These are phyloP conservation scores for Colletotrichum aenigma DNA, from an alignment of 2,329 filamentous ascomycete species.

Conservation along the genomic window DNA sequence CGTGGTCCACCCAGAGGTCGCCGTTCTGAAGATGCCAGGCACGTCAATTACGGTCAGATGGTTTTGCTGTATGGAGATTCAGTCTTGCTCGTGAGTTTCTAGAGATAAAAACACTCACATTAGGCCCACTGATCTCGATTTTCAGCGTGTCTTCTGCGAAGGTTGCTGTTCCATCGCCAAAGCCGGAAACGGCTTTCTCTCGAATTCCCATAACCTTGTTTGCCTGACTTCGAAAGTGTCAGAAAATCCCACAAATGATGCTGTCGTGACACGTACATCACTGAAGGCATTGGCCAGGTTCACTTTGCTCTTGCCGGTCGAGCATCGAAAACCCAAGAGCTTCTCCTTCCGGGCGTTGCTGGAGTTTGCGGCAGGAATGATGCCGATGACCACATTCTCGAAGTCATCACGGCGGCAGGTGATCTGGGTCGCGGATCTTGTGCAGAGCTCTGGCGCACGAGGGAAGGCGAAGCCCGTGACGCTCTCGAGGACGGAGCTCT, in stretches of 20 bases:
- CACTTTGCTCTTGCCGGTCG: not conserved
- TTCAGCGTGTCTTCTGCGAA: constrained; percentile 53
- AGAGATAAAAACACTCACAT: constrained; percentile 27
- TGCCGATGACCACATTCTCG: constrained; percentile 38
- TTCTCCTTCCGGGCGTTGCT: not conserved
- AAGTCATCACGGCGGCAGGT: constrained; percentile 40
- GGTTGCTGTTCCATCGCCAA: constrained; percentile 21
- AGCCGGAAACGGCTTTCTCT: not conserved
- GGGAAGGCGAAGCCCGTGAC: constrained; percentile 54
- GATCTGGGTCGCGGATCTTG: constrained; percentile 54
- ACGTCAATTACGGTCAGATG: constrained; percentile 60
- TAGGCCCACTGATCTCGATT: constrained; percentile 49
- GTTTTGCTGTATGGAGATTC: constrained; percentile 32
- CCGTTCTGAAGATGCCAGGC: constrained; percentile 53
- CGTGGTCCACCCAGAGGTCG: constrained; percentile 41
- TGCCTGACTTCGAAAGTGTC: not conserved
- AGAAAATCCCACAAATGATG: not conserved
- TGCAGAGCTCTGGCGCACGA: constrained; percentile 47
- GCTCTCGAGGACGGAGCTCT: constrained; percentile 81
- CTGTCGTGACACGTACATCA: not conserved
- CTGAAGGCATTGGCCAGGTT: not conserved
- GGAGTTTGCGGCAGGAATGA: constrained; percentile 34
- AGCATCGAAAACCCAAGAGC: not conserved
- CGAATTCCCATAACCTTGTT: constrained; percentile 46
- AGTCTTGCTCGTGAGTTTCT: not conserved